Evolutionary conservation across 2,329 filamentous ascomycete genomes (phyloP), one percentile per base, ranked within the genome.

Genomic region (Monosporascus sp.): DNA sequence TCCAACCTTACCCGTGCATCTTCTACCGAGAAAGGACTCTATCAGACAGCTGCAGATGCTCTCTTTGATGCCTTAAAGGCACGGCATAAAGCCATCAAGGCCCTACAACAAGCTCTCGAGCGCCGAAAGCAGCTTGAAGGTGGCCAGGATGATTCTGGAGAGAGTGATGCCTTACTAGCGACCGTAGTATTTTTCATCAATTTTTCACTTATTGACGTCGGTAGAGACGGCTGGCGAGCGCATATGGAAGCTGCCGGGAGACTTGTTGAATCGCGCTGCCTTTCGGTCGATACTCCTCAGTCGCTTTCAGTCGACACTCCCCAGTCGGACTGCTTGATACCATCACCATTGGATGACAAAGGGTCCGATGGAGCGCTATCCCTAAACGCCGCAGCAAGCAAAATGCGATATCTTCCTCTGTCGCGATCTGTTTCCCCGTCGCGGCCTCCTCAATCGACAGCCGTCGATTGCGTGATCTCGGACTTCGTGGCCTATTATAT

Each of bases 161-260:
- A 72, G n/a, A 74, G 70, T 46, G 75, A 78, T 56, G 72, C 77
- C 34, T 65, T 75, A 27, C 65, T 79, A 17, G 75, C 75, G 8
- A 74, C 76, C 2, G 72, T 77, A 53, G 70, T 78, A 48, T 78
- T 79, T 61, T 78, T 79, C 52, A 69, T 79, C 63, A 77, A 77
- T 54, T 76, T 79, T 54, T 69, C 78, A 49, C 65, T 79, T n/a
- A 74, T 79, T 46, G 76, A 79, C 55, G 62, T 76, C 11, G 73
- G 76, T 14, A 71, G 69, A 53, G 68, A 68, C 22, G 70, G 69
- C 52, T 79, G 76, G 76, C 71, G 71, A 56, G 64, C 70, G 44
- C 76, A 79, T 59, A 67, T 79, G 45, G 69, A 72, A 34, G 76
- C 74, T 6, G 75, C 74, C 22, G 72, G 72, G 49, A 71, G 65